Percentiles rank a stretch among this genome's conserved stretches.
Evolutionary conservation across 2,329 filamentous ascomycete species (phyloP).

Genomic region (Celoporthe dispersa): DNA sequence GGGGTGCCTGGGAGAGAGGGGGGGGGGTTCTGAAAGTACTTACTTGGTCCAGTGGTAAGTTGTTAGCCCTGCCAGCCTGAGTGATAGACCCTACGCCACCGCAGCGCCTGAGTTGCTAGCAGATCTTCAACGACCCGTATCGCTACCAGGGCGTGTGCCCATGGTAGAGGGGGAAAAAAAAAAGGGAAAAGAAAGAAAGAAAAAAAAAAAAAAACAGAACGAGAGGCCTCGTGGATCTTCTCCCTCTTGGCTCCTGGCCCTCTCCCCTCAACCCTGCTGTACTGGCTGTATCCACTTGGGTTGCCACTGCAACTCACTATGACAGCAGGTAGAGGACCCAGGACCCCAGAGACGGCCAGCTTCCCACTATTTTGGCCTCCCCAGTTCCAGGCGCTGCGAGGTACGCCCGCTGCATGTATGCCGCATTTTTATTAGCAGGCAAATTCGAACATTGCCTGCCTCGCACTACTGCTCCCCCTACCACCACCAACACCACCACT

Average conservation of each 20-base stretch:
- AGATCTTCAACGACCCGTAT: not conserved
- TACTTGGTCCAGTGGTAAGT: not conserved
- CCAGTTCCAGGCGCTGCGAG: not conserved
- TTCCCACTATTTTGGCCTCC: slow-evolving; percentile 5
- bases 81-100: not conserved
- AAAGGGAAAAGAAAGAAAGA: not conserved
- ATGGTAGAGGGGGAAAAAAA: not conserved
- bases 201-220: no score
- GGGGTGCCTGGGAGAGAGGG: not conserved
- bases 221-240: not conserved
- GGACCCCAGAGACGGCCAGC: not conserved
- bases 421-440: not conserved
- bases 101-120: not conserved
- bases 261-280: not conserved
- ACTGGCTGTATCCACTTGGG: not conserved
- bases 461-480: not conserved
- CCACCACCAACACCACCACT: not conserved
- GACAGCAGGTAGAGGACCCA: not conserved
- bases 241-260: not conserved
- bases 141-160: not conserved
- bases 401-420: not conserved
- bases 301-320: not conserved
- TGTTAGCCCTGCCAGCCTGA: not conserved
- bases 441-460: not conserved
- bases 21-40: not conserved